Base-by-base conservation (phyloP, 257 asterid genomes). In the Forsythia suspensa region DNA sequence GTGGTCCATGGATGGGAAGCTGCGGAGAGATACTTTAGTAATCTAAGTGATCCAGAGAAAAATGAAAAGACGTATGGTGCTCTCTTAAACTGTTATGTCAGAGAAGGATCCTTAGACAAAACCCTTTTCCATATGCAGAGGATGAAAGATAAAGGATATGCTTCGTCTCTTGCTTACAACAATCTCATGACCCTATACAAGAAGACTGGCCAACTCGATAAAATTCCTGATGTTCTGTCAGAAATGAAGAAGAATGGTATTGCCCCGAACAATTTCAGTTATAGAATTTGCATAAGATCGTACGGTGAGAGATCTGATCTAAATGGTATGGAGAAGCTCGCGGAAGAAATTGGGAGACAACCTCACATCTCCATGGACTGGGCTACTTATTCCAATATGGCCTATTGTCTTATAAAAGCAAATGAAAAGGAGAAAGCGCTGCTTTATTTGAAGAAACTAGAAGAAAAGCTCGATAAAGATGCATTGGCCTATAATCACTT, bases 181-280 rank as follows among this genome's bases (percentile, higher is more conserved):
- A 90, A 87, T 70, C 88, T 90, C 75, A 90, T 90, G 95, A 76
- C 82, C 86, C 89, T 90, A 12, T 89, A 87, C 84, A 84, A 87
- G 83, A 84, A 82, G 21, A 71, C 81, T 3, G 90, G 89, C 29
- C 82, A 85, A 16, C 83, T 80, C 0, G 91, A 90, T 79, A 88
- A 88, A 81, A 84, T 87, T 79, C 80, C 81, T 7, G 87, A 83
- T 66, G 79, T 86, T 66, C 72, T 90, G 73, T 85, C 77, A 2
- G 93, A 87, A 79, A 90, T 90, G 93, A 89, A 80, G 82, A 68
- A 69, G 71, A 79, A 86, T 37, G 90, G 89, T 13, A 78, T 90
- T 41, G 68, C 79, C 72, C 90, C 87, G 9, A 81, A 90, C 82
- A 86, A 86, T 79, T 90, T 90, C 85, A 87, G 87, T 84, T 90